Conservation (phyloP, 1,284 basidiomycete genomes). For the Vanrija humicola region DNA sequence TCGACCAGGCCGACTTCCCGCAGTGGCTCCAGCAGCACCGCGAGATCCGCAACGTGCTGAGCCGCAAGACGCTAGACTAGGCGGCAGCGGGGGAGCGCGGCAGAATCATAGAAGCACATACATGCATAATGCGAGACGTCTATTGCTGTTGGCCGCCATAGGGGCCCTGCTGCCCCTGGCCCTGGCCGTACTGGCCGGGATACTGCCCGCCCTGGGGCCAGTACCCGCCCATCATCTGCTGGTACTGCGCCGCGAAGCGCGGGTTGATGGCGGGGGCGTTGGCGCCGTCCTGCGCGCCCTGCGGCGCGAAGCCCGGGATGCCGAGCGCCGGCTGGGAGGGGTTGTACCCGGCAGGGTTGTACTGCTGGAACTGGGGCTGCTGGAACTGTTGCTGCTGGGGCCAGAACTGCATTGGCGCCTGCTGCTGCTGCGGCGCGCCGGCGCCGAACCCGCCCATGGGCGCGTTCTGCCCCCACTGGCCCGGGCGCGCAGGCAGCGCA, state of each 20-base stretch:
- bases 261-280: slow-evolving; percentile 44
- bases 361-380: slow-evolving; percentile 1
- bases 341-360: slow-evolving; percentile 10
- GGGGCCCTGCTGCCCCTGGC: background rate
- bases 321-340: slow-evolving; percentile 9
- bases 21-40: slow-evolving; percentile 75
- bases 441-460: background rate
- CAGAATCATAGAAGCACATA: background rate
- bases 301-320: slow-evolving; percentile 4
- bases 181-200: no score
- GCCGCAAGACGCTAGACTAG: slow-evolving; percentile 68
- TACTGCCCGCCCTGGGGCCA: slow-evolving; percentile 1
- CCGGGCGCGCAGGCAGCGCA: background rate
- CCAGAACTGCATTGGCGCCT: background rate
- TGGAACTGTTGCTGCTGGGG: background rate
- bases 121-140: background rate
- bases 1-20: slow-evolving; percentile 58
- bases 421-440: no score
- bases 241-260: slow-evolving; percentile 39
- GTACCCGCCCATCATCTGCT: slow-evolving; percentile 19
- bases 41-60: slow-evolving; percentile 76
- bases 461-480: background rate
- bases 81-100: background rate
- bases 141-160: background rate
- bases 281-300: slow-evolving; percentile 5